Evolutionary conservation across 306 rosid species (phyloP), one percentile per base, ranked within the genome.

Genomic region (Vigna radiata): DNA sequence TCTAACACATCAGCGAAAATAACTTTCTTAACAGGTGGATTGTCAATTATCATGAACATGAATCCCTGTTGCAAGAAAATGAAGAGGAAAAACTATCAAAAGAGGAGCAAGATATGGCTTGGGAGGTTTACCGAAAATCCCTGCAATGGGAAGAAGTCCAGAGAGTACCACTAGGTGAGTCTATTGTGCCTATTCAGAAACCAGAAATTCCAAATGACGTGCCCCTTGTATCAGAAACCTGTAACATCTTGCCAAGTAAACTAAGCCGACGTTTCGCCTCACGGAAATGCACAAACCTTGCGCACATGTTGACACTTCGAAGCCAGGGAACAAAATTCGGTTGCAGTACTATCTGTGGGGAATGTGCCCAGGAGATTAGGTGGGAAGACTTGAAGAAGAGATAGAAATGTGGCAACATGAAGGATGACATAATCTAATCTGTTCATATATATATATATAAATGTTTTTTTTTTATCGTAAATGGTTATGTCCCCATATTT

Each of bases 31-130:
- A 49, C 71, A 95, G 97, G 75, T 95, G 97, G 98, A 90, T 95
- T 61, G 93, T 88, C 53, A 89, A 92, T 82, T 95, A 80, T 82
- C 98, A 95, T 49, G 90, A 87, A 79, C 98, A 95, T 17, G 98
- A 95, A 83, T 83, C 96, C 12, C 87, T 95, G 55, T 79, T 95
- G 44, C 98, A 92, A 89, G 97, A 95, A 85, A 95, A 90, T 55
- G 98, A 92, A 87, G 98, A 88, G 70, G 98, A 95, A 82, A 92
- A 83, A 58, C 90, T 95, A 43, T 90, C 98, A 5, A 95, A 95
- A 84, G 98, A 95, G 83, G 98, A 95, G 88, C 96, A 95, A 83
- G 98, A 90, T 83, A 83, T 92, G 97, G 97, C 98, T 54, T 92
- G 95, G 97, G 97, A 92, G 86, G 98, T 89, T 56, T 95, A 86